Conservation (phyloP, 2,329 filamentous ascomycete species). For the Hypoxylon sp. region DNA sequence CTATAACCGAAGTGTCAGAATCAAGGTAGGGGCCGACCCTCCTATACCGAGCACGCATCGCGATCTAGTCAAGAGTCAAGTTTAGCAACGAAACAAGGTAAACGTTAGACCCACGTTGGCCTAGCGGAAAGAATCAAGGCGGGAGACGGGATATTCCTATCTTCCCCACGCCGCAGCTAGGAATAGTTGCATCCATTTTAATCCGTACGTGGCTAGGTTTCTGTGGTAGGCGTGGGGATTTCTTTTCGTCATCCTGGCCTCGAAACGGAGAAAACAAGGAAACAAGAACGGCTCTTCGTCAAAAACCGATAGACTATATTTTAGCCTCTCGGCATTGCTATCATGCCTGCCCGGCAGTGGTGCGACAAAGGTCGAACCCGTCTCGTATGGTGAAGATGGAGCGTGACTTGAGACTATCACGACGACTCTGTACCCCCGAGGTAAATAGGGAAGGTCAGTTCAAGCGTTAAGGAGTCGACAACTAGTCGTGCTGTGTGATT, state of each 20-base stretch:
- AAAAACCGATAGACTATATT: constrained; percentile 6
- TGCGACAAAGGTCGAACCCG: constrained; percentile 11
- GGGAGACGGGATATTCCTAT: constrained; percentile 10
- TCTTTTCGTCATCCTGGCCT: constrained; percentile 22
- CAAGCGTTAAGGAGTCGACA: neutral
- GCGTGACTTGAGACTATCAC: constrained; percentile 12
- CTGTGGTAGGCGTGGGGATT: constrained; percentile 24
- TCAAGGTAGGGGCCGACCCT: constrained; percentile 6
- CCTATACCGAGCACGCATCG: constrained; percentile 1
- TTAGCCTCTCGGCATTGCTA: neutral
- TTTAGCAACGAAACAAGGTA: neutral
- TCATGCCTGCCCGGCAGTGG: constrained; percentile 7
- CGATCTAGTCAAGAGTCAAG: neutral
- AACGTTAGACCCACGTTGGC: neutral
- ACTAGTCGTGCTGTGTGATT: neutral
- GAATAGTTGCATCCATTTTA: constrained; percentile 10
- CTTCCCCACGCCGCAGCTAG: constrained; percentile 10
- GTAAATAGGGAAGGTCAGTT: neutral
- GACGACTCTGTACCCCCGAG: neutral
- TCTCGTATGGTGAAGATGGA: constrained; percentile 18
- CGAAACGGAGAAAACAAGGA: constrained; percentile 16
- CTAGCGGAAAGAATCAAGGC: constrained; percentile 4
- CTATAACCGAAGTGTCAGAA: constrained; percentile 10
- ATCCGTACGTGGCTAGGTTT: constrained; percentile 18
- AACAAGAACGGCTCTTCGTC: constrained; percentile 2